These are phyloP conservation scores for Austroboletus festivus DNA, from an alignment of 768 basidiomycete genomes.

Conservation along the genomic window DNA sequence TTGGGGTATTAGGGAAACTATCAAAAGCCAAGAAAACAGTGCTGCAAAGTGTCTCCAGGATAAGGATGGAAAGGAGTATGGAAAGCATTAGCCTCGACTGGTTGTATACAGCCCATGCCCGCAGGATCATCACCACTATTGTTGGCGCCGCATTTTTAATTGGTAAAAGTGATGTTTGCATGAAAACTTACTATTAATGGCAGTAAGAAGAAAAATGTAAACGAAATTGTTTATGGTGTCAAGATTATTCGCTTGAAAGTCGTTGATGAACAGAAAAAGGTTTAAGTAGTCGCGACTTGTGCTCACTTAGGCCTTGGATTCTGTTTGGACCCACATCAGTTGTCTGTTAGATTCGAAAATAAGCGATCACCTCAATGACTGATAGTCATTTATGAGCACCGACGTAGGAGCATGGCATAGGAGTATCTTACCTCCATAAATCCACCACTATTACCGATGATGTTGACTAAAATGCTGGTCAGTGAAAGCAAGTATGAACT, in stretches of 20 bases:
- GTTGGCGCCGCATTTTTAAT: neutral
- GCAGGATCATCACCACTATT: conserved; percentile 13
- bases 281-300: too few relatives aligned
- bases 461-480: too few relatives aligned
- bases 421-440: too few relatives aligned
- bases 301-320: too few relatives aligned
- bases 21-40: neutral
- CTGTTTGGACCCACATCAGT: too few relatives aligned
- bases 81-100: conserved; percentile 2
- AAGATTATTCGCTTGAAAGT: neutral
- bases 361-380: too few relatives aligned
- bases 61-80: conserved; percentile 2
- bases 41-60: neutral
- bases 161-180: neutral
- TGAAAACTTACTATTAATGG: conserved; percentile 5
- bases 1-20: neutral
- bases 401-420: too few relatives aligned
- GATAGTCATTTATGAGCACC: too few relatives aligned
- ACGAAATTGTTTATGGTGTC: neutral
- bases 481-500: too few relatives aligned
- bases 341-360: too few relatives aligned
- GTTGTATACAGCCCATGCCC: conserved; percentile 8
- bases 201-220: conserved; percentile 2
- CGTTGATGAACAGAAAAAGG: neutral
- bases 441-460: too few relatives aligned